These are phyloP conservation scores for Salix suchowensis DNA, from an alignment of 345 rosid genomes.

Conservation along the genomic window DNA sequence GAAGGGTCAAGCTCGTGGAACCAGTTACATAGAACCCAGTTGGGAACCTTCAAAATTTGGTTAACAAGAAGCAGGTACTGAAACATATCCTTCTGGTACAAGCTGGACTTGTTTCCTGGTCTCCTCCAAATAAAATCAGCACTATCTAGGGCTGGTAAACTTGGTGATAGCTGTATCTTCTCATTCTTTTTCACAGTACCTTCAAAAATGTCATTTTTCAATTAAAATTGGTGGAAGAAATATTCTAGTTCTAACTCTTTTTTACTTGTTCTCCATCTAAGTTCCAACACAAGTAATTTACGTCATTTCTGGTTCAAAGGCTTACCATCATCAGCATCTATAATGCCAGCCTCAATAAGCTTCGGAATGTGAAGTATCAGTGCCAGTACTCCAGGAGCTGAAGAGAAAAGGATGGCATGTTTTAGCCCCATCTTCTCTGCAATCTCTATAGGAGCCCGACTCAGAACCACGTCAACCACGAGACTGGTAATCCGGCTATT, in stretches of 20 bases:
- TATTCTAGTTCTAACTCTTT: no score
- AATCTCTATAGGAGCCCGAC: conserved; percentile 22
- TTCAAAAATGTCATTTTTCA: not conserved
- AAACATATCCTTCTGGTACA: not conserved
- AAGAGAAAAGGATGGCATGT: not conserved
- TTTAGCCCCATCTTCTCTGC: conserved; percentile 18
- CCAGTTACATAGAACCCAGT: conserved; percentile 10
- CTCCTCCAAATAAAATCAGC: not conserved
- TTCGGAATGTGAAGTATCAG: conserved; percentile 12
- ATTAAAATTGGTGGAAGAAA: not conserved
- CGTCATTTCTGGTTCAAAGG: not conserved
- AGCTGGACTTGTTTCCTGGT: not conserved
- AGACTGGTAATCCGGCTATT: conserved; percentile 12
- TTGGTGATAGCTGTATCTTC: not conserved
- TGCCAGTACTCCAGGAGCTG: conserved; percentile 18
- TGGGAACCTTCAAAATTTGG: not conserved
- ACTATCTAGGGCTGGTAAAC: not conserved
- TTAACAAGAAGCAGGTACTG: not conserved
- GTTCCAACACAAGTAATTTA: not conserved
- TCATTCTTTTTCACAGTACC: conserved; percentile 3
- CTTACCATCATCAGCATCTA: conserved; percentile 11
- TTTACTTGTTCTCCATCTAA: no score
- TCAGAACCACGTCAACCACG: conserved; percentile 13
- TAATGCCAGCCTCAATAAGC: conserved; percentile 24
- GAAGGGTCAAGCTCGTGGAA: conserved; percentile 7